Base-by-base conservation (phyloP, 2,329 filamentous ascomycete genomes). In the Hypoxylon rubiginosum region DNA sequence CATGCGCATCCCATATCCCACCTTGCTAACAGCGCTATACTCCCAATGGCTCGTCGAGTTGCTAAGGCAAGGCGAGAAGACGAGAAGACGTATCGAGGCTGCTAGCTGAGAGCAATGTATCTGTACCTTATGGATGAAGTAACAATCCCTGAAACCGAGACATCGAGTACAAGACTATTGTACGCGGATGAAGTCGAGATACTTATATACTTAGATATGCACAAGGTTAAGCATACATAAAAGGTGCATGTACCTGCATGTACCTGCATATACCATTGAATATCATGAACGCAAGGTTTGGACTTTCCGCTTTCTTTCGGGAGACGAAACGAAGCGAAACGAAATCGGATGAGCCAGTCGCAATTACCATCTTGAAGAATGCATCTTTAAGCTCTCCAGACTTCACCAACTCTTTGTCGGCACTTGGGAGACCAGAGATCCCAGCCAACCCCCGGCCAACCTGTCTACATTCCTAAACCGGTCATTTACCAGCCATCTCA, bases 391-490 rank as follows among this genome's bases (percentile, higher is more conserved):
- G 28, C 34, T 43, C n/a, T 17, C 36, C 36, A 43, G 26, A 43
- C 28, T 45, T 51, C 39, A 17, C 15, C 24, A 4, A 8, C 56
- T 24, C 39, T 30, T 43, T 48, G 36, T 32, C 19, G 32, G 24
- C 4, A 4, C 15, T 17, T n/a, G 24, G 11, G 32, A 53, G 13
- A 24, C 13, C 10, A 24, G 26, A 48, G 19, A 8, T 41, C 63
- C 63, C 66, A 55, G 66, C 60, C n/a, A 62, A 68, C 58, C 62
- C 66, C n/a, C n/a, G 49, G 66, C 55, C 62, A 68, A 68, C 59
- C 43, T 62, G 30, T 34, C 43, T 39, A 58, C 72, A 74, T 75
- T 75, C 73, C 72, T 69, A 68, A 68, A 65, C 60, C 39, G 68
- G 62, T 26, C 52, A 43, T 60, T 62, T 67, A 59, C 63, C 63